Evolutionary conservation across 2,329 filamentous ascomycete species (phyloP).

Genomic region (Xylariaceae sp.): DNA sequence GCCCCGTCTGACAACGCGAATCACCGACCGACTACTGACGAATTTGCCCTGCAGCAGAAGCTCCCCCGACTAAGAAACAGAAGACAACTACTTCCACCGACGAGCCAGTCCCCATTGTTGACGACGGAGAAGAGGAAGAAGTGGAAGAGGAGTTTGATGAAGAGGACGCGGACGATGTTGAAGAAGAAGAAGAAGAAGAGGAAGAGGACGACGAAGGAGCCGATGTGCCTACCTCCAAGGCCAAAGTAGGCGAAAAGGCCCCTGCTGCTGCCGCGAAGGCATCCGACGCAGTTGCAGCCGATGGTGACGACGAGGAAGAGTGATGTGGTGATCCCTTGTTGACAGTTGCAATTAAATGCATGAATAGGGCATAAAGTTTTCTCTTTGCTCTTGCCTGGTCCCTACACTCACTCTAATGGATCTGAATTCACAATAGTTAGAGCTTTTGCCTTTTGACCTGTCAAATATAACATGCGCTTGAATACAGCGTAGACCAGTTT

Average conservation of each 20-base stretch:
- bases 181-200: conserved; percentile 8
- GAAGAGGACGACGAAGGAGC: conserved; percentile 21
- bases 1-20: not conserved
- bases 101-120: conserved; percentile 22
- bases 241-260: conserved; percentile 26
- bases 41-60: conserved; percentile 15
- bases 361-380: no score
- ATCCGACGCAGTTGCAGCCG: conserved; percentile 13
- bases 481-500: no score
- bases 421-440: no score
- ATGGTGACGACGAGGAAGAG: conserved; percentile 25
- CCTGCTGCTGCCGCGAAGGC: conserved; percentile 18
- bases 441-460: no score
- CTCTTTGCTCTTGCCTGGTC: no score
- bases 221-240: conserved; percentile 23
- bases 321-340: conserved; percentile 3
- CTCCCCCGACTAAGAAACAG: conserved; percentile 31
- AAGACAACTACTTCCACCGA: conserved; percentile 24
- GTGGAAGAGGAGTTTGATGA: conserved; percentile 28
- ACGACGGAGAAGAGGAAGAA: conserved; percentile 22
- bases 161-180: conserved; percentile 26
- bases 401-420: no score
- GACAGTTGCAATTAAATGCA: no score
- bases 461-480: no score
- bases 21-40: conserved; percentile 7